Conservation (phyloP, 140 eudicot species). For the Ambrosia hybrid region DNA sequence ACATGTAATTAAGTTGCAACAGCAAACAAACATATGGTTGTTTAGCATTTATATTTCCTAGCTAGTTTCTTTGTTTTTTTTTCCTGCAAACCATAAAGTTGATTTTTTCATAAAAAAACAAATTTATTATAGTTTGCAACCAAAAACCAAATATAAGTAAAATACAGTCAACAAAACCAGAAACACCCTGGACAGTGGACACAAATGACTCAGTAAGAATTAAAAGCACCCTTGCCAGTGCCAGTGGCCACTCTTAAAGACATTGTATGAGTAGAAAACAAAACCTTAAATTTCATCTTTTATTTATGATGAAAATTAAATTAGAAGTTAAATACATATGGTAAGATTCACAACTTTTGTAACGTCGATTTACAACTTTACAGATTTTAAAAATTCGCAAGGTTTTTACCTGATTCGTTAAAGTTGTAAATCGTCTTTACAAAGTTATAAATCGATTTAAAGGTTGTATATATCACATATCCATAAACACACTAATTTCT, state of each 20-base stretch:
- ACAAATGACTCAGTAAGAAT: background rate
- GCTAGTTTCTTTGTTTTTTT: too few species aligned
- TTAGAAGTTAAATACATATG: background rate
- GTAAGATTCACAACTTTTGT: too few species aligned
- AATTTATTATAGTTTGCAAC: background rate
- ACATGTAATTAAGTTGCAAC: too few species aligned
- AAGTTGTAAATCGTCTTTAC: slow-evolving; percentile 7
- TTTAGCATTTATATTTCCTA: too few species aligned
- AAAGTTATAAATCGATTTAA: background rate
- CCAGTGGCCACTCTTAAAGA: slow-evolving; percentile 3
- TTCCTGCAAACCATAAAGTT: background rate
- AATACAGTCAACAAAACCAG: background rate
- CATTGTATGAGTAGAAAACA: background rate
- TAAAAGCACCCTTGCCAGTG: slow-evolving; percentile 13
- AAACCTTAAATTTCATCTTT: slow-evolving; percentile 17
- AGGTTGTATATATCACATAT: background rate
- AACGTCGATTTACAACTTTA: background rate
- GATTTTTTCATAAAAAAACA: background rate
- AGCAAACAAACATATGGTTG: too few species aligned
- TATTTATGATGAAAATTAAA: background rate
- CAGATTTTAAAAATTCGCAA: background rate
- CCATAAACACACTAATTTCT: background rate
- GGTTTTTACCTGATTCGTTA: background rate
- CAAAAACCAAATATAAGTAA: background rate
- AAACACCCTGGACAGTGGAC: slow-evolving; percentile 7